phyloP scores from a whole-genome alignment of 257 asterid species.

The Leonotis leonurus region DNA sequence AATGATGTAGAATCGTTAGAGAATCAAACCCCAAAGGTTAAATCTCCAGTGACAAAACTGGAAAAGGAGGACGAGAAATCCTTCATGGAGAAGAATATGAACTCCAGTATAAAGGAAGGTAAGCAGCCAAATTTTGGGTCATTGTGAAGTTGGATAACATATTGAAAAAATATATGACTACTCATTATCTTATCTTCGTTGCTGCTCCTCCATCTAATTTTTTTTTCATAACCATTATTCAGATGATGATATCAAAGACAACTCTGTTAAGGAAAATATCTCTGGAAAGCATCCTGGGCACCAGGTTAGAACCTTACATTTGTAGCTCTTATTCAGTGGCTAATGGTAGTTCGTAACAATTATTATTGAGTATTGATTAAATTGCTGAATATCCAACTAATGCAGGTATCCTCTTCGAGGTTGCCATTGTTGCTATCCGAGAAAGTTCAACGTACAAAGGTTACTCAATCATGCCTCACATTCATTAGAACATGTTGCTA shows the following conservation, averaged over 20 bases:
- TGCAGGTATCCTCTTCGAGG: conserved; percentile 68
- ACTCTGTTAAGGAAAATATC: conserved; percentile 39
- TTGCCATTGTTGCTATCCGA: conserved; percentile 74
- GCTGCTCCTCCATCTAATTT: conserved; percentile 8
- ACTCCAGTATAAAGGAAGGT: conserved; percentile 31
- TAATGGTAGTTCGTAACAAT: not conserved
- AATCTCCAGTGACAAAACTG: conserved; percentile 35
- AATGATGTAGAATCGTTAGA: conserved; percentile 27
- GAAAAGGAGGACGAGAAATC: conserved; percentile 29
- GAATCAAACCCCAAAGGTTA: conserved; percentile 23
- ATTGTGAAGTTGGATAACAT: conserved; percentile 2
- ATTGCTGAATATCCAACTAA: conserved; percentile 9
- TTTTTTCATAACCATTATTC: conserved; percentile 22
- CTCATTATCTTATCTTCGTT: conserved; percentile 9
- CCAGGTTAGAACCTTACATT: conserved; percentile 42
- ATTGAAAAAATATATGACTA: not conserved
- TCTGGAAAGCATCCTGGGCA: conserved; percentile 37
- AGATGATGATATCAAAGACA: conserved; percentile 39
- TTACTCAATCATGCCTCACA: conserved; percentile 24
- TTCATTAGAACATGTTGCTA: conserved; percentile 1
- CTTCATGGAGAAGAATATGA: conserved; percentile 19
- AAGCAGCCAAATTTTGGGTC: conserved; percentile 16
- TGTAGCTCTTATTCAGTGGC: conserved; percentile 9
- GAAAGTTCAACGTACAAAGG: conserved; percentile 83
- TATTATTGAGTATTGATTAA: conserved; percentile 15